Percentiles rank a stretch among this genome's conserved stretches.
phyloP scores from a whole-genome alignment of 345 rosid genomes.

The Hevea brasiliensis region DNA sequence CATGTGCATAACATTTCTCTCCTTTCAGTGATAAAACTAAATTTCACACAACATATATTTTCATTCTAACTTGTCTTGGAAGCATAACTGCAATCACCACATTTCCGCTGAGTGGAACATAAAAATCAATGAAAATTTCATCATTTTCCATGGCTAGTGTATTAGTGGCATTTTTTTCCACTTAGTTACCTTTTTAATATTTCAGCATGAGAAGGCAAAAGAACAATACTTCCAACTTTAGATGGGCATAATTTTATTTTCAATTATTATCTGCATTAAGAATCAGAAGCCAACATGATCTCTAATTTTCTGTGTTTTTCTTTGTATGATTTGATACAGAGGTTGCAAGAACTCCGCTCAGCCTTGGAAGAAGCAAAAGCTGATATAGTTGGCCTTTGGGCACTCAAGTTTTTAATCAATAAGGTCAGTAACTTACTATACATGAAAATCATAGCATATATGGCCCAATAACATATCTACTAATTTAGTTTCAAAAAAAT shows the following conservation, averaged over 20 bases:
- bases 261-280: slow-evolving; percentile 7
- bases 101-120: neutral
- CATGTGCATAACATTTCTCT: neutral
- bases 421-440: slow-evolving; percentile 44
- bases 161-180: neutral
- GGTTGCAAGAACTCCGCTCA: slow-evolving; percentile 86
- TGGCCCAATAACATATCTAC: neutral
- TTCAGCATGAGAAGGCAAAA: neutral
- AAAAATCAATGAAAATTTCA: neutral
- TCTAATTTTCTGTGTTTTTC: slow-evolving; percentile 1
- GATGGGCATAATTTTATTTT: neutral
- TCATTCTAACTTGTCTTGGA: neutral
- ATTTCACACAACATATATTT: neutral
- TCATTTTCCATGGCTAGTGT: neutral
- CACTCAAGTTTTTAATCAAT: slow-evolving; percentile 67
- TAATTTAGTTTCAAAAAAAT: no score
- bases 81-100: neutral
- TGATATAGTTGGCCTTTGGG: slow-evolving; percentile 98
- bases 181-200: neutral
- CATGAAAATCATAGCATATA: neutral
- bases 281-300: neutral
- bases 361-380: slow-evolving; percentile 96
- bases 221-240: neutral
- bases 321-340: slow-evolving; percentile 42
- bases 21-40: neutral